Conservation (phyloP, 176 grass and related monocot genomes). For the sorghum (Sorghum bicolor) region Sorghum_bicolor_NCBIv3 NC_012873.2:54084501-54085000, state of each 20-base stretch:
- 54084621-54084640: conserved; percentile 7
- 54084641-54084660: background rate
- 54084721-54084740: too few relatives aligned
- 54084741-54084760: too few relatives aligned
- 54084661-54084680: too few relatives aligned
- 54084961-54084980: too few relatives aligned
- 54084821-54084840: conserved; percentile 8
- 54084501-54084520: background rate
- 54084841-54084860: background rate
- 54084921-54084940: background rate
- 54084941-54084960: background rate
- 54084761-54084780: too few relatives aligned
- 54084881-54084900: conserved; percentile 29
- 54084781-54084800: too few relatives aligned
- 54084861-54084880: background rate
- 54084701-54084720: too few relatives aligned
- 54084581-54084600: background rate
- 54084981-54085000: too few relatives aligned
- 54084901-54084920: background rate
- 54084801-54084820: background rate
- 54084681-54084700: too few relatives aligned
- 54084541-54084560: too few relatives aligned
- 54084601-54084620: background rate
- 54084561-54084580: too few relatives aligned
- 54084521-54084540: too few relatives aligned